These are phyloP conservation scores for Chlamydomonas sphaeroides DNA, from an alignment of 139 green algal species.

Conservation along the genomic window DNA sequence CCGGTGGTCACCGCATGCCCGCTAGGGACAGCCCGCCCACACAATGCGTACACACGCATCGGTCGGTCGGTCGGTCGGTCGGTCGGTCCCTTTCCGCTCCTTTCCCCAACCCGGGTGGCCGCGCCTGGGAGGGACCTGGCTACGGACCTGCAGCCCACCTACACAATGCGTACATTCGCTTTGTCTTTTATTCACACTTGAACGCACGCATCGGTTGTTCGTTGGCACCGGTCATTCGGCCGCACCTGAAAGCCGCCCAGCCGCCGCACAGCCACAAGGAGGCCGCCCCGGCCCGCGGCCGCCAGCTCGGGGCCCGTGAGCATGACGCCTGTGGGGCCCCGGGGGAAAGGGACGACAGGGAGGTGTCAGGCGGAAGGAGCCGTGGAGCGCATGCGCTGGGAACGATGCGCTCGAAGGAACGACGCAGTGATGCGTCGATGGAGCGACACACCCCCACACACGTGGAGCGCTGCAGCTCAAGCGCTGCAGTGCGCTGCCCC, in stretches of 20 bases:
- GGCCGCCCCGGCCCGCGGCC: neutral
- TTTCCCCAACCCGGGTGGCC: neutral
- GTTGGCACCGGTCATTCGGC: neutral
- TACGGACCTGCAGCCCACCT: too few relatives aligned
- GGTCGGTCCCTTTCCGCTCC: too few relatives aligned
- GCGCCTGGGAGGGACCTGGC: too few relatives aligned
- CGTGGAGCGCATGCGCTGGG: too few relatives aligned
- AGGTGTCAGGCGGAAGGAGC: neutral
- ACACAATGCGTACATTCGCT: neutral
- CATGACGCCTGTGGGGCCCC: neutral
- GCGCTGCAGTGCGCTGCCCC: neutral
- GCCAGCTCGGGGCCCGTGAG: slow-evolving; percentile 2
- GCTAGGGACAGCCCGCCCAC: too few relatives aligned
- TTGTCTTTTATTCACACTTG: too few relatives aligned
- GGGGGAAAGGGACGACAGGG: neutral
- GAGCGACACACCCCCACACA: too few relatives aligned
- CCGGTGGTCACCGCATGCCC: too few relatives aligned
- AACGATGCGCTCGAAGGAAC: neutral
- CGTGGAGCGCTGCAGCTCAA: neutral
- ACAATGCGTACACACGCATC: too few relatives aligned
- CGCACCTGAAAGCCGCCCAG: neutral
- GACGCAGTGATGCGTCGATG: too few relatives aligned
- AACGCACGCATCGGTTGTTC: too few relatives aligned
- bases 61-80: too few relatives aligned
- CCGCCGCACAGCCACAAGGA: slow-evolving; percentile 11